A percentile compares a stretch with the other conserved stretches of the same genome.
These are phyloP conservation scores for Polyplosphaeria fusca DNA, from an alignment of 495 filamentous ascomycete genomes.

Conservation along the genomic window DNA sequence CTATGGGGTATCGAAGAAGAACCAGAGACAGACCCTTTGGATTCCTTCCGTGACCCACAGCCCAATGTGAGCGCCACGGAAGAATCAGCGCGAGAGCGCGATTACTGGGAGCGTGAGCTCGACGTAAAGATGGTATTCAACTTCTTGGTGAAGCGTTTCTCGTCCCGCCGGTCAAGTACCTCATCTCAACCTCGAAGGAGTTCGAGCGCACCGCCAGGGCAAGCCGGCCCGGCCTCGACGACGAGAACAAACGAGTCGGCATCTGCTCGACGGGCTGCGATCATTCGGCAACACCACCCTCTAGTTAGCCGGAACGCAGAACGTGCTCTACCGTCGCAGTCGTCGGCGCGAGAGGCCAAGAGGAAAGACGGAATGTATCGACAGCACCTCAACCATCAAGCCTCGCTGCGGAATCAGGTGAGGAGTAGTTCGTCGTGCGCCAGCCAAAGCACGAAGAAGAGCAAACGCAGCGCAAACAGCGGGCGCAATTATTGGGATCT, in stretches of 20 bases:
- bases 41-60: conserved; percentile 18
- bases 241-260: conserved; percentile 45
- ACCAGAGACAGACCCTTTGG: conserved; percentile 34
- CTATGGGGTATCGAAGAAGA: conserved; percentile 71
- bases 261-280: conserved; percentile 69
- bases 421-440: conserved; percentile 65
- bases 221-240: conserved; percentile 17
- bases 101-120: conserved; percentile 86
- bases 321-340: conserved; percentile 34
- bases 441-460: conserved; percentile 70
- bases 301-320: conserved; percentile 19
- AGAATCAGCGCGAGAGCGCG: conserved; percentile 38
- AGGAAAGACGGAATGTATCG: conserved; percentile 51
- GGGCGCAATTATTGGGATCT: conserved; percentile 86
- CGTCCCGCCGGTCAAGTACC: conserved; percentile 29
- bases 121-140: conserved; percentile 86
- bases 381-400: conserved; percentile 38
- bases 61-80: conserved; percentile 30
- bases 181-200: conserved; percentile 1
- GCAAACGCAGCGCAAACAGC: conserved; percentile 56
- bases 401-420: conserved; percentile 46
- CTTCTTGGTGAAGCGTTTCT: conserved; percentile 75
- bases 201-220: conserved; percentile 28
- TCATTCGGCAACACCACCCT: conserved; percentile 82
- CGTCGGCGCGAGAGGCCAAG: conserved; percentile 43